Evolutionary conservation across 2,329 filamentous ascomycete species (phyloP).

Genomic region (Diaporthe helianthi): DNA sequence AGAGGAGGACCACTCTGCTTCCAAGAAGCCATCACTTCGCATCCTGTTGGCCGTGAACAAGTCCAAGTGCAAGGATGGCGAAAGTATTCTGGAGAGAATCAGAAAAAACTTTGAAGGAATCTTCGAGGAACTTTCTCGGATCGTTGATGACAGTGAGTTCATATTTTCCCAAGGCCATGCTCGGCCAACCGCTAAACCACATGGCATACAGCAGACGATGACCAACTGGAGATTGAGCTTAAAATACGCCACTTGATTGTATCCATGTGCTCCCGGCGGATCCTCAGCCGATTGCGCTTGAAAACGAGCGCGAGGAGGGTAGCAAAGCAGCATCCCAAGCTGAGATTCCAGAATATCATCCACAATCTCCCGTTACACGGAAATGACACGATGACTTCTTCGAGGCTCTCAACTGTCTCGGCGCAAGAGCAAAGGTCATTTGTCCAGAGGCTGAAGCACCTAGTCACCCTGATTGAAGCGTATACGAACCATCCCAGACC

Average conservation of each 20-base stretch:
- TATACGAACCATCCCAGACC: background rate
- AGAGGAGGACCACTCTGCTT: background rate
- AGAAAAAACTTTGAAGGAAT: background rate
- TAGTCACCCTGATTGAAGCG: background rate
- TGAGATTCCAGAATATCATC: background rate
- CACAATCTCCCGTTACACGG: background rate
- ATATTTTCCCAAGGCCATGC: too few relatives aligned
- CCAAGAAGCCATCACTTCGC: background rate
- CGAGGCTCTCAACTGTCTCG: accelerated
- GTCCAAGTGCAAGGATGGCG: background rate
- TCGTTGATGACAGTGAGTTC: background rate
- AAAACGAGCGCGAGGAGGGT: background rate
- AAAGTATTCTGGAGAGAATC: background rate
- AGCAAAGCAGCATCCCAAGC: background rate
- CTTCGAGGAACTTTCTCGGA: background rate
- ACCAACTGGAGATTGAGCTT: background rate
- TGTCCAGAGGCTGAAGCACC: background rate
- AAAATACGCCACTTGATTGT: background rate
- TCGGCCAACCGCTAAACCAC: background rate
- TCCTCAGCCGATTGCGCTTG: background rate
- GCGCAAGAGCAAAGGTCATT: background rate
- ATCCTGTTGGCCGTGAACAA: background rate
- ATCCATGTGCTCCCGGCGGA: background rate
- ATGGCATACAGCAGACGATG: background rate
- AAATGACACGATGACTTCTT: too few relatives aligned